Base-by-base conservation (phyloP, 345 rosid species). In the Eucalyptus curtisii region DNA sequence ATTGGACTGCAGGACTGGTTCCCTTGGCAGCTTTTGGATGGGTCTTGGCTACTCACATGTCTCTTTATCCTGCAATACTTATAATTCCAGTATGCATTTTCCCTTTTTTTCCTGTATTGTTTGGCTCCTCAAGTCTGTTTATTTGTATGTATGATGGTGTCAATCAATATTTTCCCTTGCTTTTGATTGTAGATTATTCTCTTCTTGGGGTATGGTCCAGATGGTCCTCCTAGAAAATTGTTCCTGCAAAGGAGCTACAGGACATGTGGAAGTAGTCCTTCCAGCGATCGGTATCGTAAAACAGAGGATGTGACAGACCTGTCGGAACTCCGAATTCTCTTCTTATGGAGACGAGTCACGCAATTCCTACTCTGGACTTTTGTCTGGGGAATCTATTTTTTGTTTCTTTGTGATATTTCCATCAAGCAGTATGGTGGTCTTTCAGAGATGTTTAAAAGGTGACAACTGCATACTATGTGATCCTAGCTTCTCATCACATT, bases 1-100 rank as follows among this genome's bases (percentile, higher is more conserved):
- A 44, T 80, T 40, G 82, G 64, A 87, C 27, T 7, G 66, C 86
- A 98, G 99, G 98, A 90, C 76, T 91, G 86, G 94, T 94, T 90
- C 95, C 97, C 49, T 88, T 96, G 93, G 99, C 99, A 90, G 97
- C 99, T 66, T 97, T 98, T 93, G 99, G 97, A 88, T 95, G 97
- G 95, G 97, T 97, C 91, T 92, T 98, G 91, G 97, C 99, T 85
- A 94, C 96, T 27, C 99, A 98, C 92, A 87, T 96, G 90, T 98
- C 99, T 88, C 97, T 98, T 88, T 95, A 97, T 90, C 99, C 99
- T 71, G 95, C 92, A 85, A 90, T 95, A 84, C 93, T 97, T 88
- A 90, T 94, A 4, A 93, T 97, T 90, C 99, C 99, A n/a, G 99
- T 97, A 95, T 89, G 93, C 44, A 64, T 49, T 57, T 31, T 15